Percentiles rank a stretch among this genome's conserved stretches.
Evolutionary conservation across 257 asterid genomes (phyloP).

Genomic region (Gentiana straminea): DNA sequence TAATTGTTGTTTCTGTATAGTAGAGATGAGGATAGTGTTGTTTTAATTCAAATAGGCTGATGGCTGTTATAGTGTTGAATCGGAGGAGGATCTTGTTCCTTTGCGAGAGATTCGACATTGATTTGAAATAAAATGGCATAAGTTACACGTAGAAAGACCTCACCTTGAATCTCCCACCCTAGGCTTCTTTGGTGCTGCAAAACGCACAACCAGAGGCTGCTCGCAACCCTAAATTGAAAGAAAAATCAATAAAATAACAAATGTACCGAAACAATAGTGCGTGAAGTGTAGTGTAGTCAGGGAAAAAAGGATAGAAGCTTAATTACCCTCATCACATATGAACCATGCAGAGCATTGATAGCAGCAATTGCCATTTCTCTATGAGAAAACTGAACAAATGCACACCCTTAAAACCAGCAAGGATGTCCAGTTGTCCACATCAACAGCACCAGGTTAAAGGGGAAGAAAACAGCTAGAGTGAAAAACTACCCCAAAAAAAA

Average conservation of each 20-base stretch:
- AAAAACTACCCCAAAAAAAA: too few relatives aligned
- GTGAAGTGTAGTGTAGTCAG: too few relatives aligned
- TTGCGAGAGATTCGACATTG: not conserved
- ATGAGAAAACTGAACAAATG: constrained; percentile 57
- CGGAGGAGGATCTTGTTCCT: too few relatives aligned
- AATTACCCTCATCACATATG: constrained; percentile 49
- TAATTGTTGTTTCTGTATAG: too few relatives aligned
- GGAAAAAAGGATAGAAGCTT: constrained; percentile 11
- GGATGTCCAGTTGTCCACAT: constrained; percentile 6
- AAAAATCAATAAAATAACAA: constrained; percentile 8
- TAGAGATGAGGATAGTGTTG: too few relatives aligned
- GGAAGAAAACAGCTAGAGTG: too few relatives aligned
- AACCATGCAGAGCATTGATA: constrained; percentile 69
- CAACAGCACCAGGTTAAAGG: too few relatives aligned
- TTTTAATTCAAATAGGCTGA: too few relatives aligned
- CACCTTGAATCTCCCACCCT: constrained; percentile 61
- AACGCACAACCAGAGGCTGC: constrained; percentile 81
- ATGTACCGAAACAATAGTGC: not conserved
- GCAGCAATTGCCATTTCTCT: constrained; percentile 92
- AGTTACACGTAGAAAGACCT: not conserved
- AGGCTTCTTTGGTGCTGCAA: constrained; percentile 92
- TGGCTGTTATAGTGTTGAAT: too few relatives aligned
- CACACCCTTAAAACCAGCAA: constrained; percentile 59
- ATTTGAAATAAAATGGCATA: not conserved
- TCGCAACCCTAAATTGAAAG: constrained; percentile 64